Percentiles rank a stretch among this genome's conserved stretches.
Conservation (phyloP, 257 asterid genomes). For the Verbena officinalis region DNA sequence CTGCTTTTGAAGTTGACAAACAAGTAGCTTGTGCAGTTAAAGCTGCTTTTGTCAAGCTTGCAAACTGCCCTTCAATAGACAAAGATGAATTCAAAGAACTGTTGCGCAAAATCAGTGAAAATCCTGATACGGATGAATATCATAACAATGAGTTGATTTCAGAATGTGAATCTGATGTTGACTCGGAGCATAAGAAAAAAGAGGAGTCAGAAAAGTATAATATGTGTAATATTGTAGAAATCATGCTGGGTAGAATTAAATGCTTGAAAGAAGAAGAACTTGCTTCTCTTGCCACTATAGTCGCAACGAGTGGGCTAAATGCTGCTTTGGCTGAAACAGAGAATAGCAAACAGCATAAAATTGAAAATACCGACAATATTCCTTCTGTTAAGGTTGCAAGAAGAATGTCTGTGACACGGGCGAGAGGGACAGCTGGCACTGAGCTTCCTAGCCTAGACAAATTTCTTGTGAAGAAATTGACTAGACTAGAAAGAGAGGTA, state of each 20-base stretch:
- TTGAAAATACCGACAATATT: conserved; percentile 16
- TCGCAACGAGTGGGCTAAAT: conserved; percentile 87
- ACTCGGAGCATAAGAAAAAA: conserved; percentile 43
- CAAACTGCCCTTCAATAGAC: conserved; percentile 61
- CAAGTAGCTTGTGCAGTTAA: conserved; percentile 92
- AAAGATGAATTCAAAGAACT: conserved; percentile 81
- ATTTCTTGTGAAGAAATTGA: conserved; percentile 78
- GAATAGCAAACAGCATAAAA: conserved; percentile 30
- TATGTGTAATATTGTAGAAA: conserved; percentile 49
- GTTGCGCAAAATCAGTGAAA: conserved; percentile 73
- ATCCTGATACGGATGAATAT: conserved; percentile 67
- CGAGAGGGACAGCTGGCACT: conserved; percentile 28
- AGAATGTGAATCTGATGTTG: conserved; percentile 62
- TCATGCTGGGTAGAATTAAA: conserved; percentile 83
- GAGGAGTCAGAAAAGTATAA: conserved; percentile 45
- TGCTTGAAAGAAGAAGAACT: conserved; percentile 83
- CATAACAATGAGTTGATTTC: conserved; percentile 41
- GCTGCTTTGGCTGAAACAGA: conserved; percentile 70
- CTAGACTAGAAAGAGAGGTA: conserved; percentile 91
- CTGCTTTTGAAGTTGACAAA: conserved; percentile 90
- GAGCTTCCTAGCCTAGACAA: conserved; percentile 83
- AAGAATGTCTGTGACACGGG: conserved; percentile 35
- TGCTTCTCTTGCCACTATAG: conserved; percentile 93
- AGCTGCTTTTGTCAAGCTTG: conserved; percentile 79
- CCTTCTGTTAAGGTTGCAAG: conserved; percentile 34